Percentiles rank a stretch among this genome's conserved stretches.
Conservation (phyloP, 75 land plant genomes). For the Pinus albicaulis region DNA sequence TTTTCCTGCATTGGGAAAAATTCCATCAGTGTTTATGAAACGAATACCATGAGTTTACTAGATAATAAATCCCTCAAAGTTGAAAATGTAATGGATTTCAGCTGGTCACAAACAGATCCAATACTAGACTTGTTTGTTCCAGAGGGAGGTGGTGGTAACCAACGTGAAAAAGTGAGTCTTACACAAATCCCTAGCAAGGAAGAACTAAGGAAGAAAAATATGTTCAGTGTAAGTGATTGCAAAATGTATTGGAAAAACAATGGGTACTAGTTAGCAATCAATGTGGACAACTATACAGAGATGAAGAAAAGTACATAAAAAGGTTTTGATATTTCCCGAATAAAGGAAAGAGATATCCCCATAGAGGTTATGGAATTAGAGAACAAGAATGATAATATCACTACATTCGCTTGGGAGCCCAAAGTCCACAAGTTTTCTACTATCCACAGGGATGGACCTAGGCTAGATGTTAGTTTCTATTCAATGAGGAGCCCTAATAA, state of each 20-base stretch:
- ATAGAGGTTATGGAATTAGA: conserved; percentile 96
- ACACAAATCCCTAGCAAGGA: conserved; percentile 82
- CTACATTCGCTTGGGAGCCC: conserved; percentile 98
- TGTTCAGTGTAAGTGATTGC: conserved; percentile 92
- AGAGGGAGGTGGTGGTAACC: conserved; percentile 95
- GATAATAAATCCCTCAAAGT: conserved; percentile 89
- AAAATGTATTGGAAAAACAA: conserved; percentile 98
- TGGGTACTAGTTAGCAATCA: conserved; percentile 92
- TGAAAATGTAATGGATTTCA: conserved; percentile 84
- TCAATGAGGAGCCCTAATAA: conserved; percentile 64
- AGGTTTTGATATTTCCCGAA: conserved; percentile 93
- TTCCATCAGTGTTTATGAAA: conserved; percentile 88
- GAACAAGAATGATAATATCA: conserved; percentile 90
- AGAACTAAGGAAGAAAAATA: conserved; percentile 90
- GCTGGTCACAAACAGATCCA: conserved; percentile 96
- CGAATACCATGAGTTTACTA: conserved; percentile 78
- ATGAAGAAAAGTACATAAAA: conserved; percentile 95
- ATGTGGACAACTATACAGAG: conserved; percentile 89
- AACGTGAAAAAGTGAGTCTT: conserved; percentile 96
- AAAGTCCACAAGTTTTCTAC: conserved; percentile 95
- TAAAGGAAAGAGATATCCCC: conserved; percentile 93
- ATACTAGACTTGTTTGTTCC: conserved; percentile 87
- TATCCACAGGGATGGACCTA: conserved; percentile 76
- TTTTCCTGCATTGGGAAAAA: conserved; percentile 93
- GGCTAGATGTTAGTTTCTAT: conserved; percentile 64